Base-by-base conservation (phyloP, 345 rosid genomes). In the Clausena lansium region DNA sequence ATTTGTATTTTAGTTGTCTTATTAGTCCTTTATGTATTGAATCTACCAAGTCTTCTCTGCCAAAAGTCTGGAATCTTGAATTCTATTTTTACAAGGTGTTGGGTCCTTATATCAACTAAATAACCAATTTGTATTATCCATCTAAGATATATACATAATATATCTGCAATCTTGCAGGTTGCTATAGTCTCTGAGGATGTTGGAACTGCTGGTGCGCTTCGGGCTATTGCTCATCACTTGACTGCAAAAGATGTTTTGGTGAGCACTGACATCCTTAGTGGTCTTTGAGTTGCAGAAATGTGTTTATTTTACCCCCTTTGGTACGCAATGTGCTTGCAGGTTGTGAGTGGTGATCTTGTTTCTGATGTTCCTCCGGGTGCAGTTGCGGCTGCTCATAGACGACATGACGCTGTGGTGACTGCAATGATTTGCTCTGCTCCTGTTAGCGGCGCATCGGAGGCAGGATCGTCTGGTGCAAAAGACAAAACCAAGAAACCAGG, bases 361-460 rank as follows among this genome's bases (percentile, higher is more conserved):
- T 91, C 98, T 83, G 99, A 96, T 86, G 91, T 96, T 88, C 86
- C 97, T 85, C 97, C 88, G 77, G 97, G 98, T 82, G 93, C 95
- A 64, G 91, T 93, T 57, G 95, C 93, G 1, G 97, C 98, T 79
- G 88, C 93, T 79, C 99, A 96, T 82, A 90, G 99, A 86, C 87
- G 97, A 55, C 94, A 93, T 82, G 93, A 92, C 88, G 98, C 97
- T 50, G 85, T 81, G 24, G 93, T 96, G 25, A 96, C 99, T 83
- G 89, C 86, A 77, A 88, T 90, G 97, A 93, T 96, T 83, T 96
- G 99, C 84, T 84, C 93, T 71, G 83, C 84, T 77, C 97, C 98
- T 79, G 92, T 91, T 64, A 86, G 89, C 82, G 97, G 99, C 28
- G 86, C 94, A 78, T 81, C 89, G 25, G 99, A 96, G 64, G 87